These are phyloP conservation scores for Tylopilus sp. DNA, from an alignment of 768 basidiomycete genomes.

Conservation along the genomic window DNA sequence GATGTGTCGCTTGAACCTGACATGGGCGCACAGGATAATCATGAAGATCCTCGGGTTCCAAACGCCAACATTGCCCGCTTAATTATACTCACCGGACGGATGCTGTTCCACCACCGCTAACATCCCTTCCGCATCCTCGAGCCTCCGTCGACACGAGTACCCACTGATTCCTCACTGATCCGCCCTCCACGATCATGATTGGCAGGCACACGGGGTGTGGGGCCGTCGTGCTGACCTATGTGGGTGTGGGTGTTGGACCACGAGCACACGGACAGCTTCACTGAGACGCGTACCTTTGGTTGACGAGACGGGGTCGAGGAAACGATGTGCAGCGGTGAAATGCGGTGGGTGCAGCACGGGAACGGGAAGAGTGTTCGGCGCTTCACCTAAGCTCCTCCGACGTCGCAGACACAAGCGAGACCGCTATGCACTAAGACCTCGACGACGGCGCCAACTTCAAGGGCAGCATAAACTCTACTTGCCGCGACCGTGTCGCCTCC, in stretches of 20 bases:
- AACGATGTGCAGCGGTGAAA: slow-evolving; percentile 84
- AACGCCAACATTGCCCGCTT: slow-evolving; percentile 88
- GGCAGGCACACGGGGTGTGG: slow-evolving; percentile 70
- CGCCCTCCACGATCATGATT: slow-evolving; percentile 91
- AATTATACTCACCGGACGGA: slow-evolving; percentile 94
- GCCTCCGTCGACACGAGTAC: slow-evolving; percentile 74
- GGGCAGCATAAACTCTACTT: slow-evolving; percentile 73
- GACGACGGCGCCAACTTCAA: slow-evolving; percentile 77
- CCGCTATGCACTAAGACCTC: slow-evolving; percentile 58
- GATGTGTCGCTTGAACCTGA: too few relatives aligned
- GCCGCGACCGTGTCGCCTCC: slow-evolving; percentile 82
- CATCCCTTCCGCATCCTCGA: slow-evolving; percentile 66
- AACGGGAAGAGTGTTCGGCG: slow-evolving; percentile 38
- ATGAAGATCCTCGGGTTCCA: too few relatives aligned
- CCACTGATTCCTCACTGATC: slow-evolving; percentile 91
- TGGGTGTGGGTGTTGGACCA: slow-evolving; percentile 18
- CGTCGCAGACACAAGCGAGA: slow-evolving; percentile 48
- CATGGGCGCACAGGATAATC: too few relatives aligned
- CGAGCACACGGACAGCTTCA: slow-evolving; percentile 65
- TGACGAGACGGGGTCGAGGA: slow-evolving; percentile 48
- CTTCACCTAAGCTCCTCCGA: slow-evolving; percentile 75
- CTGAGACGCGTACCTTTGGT: slow-evolving; percentile 63
- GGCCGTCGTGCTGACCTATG: slow-evolving; percentile 47
- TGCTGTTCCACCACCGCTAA: slow-evolving; percentile 78
- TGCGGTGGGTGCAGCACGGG: slow-evolving; percentile 50